These are phyloP conservation scores for Sicyos edulis DNA, from an alignment of 306 rosid genomes.

Conservation along the genomic window DNA sequence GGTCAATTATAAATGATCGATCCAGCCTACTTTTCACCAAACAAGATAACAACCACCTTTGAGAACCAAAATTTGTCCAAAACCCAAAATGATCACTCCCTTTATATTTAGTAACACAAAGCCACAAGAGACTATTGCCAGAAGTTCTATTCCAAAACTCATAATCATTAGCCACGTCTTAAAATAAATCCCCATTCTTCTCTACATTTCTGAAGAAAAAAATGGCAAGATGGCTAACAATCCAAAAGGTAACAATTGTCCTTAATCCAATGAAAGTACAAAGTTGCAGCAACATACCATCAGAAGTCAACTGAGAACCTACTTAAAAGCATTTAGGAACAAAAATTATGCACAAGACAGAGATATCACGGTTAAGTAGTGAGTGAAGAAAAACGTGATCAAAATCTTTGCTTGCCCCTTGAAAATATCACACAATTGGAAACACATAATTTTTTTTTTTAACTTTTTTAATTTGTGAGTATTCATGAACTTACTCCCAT, in stretches of 20 bases:
- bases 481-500: too few species aligned
- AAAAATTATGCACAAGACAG: too few species aligned
- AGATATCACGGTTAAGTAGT: not conserved
- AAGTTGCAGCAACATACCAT: not conserved
- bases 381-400: not conserved
- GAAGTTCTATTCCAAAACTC: constrained; percentile 10
- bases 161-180: not conserved
- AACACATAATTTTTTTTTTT: too few species aligned
- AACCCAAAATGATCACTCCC: not conserved
- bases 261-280: not conserved
- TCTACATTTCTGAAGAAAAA: not conserved
- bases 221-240: not conserved
- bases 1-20: not conserved
- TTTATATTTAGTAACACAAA: not conserved
- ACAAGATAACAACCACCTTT: not conserved
- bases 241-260: not conserved
- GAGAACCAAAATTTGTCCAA: not conserved
- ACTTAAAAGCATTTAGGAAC: too few species aligned
- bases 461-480: too few species aligned
- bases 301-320: not conserved
- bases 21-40: not conserved
- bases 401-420: too few species aligned
- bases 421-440: not conserved
- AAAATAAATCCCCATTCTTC: not conserved
- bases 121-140: not conserved